These are phyloP conservation scores for Catunica adiposa DNA, from an alignment of 2,329 filamentous ascomycete species.

Conservation along the genomic window DNA sequence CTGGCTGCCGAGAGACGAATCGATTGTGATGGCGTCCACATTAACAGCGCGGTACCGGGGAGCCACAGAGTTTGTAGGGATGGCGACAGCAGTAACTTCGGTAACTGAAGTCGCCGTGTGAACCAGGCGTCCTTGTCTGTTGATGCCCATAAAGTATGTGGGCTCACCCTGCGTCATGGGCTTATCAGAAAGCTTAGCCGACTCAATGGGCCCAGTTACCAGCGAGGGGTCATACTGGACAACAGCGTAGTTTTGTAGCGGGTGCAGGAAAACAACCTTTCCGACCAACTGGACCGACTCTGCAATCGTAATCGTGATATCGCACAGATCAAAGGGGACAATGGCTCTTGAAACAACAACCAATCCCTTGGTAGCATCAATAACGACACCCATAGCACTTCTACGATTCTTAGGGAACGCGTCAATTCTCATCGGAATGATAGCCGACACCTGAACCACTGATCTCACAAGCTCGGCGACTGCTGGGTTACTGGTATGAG, in stretches of 20 bases:
- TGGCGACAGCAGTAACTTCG: conserved; percentile 91
- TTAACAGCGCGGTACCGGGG: conserved; percentile 91
- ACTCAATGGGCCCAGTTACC: conserved; percentile 86
- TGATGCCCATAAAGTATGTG: conserved; percentile 96
- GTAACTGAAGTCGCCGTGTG: conserved; percentile 90
- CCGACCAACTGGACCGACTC: conserved; percentile 90
- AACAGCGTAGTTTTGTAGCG: conserved; percentile 90
- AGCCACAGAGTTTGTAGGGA: conserved; percentile 81
- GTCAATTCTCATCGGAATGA: conserved; percentile 89
- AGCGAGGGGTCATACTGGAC: conserved; percentile 86
- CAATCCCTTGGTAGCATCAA: conserved; percentile 88
- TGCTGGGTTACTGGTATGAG: conserved; percentile 71
- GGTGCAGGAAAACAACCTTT: conserved; percentile 90
- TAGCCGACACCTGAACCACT: conserved; percentile 84
- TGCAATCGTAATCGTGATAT: conserved; percentile 89
- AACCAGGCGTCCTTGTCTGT: conserved; percentile 84
- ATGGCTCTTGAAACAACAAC: conserved; percentile 89
- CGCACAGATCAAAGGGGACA: conserved; percentile 90
- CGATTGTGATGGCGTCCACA: conserved; percentile 90
- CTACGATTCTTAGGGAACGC: conserved; percentile 93
- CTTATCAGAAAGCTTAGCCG: conserved; percentile 64
- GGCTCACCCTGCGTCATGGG: conserved; percentile 84
- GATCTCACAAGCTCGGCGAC: conserved; percentile 89
- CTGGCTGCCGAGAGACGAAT: conserved; percentile 77
- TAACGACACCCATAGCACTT: conserved; percentile 91